Evolutionary conservation across 768 basidiomycete species (phyloP).

Genomic region (Xerocomellus intermedius): DNA sequence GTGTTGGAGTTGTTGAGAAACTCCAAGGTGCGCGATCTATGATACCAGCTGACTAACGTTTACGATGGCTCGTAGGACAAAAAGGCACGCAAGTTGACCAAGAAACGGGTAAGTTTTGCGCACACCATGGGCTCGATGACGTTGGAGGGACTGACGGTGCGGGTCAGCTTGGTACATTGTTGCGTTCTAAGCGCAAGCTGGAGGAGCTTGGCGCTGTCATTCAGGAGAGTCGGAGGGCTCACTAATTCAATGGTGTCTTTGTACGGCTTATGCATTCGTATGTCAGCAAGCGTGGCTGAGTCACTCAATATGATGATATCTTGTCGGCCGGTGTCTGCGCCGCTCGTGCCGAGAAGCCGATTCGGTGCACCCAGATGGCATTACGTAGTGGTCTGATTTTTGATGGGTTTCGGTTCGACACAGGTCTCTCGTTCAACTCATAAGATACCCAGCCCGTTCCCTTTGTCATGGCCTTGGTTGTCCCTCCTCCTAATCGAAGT

Average conservation of each 20-base stretch:
- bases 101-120: conserved; percentile 85
- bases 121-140: not conserved
- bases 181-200: conserved; percentile 98
- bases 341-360: conserved; percentile 24
- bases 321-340: not conserved
- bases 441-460: not conserved
- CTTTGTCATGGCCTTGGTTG: conserved; percentile 29
- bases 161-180: conserved; percentile 89
- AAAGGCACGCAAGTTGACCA: conserved; percentile 98
- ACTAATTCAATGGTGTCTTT: conserved; percentile 30
- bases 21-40: conserved; percentile 69
- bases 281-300: conserved; percentile 8
- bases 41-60: not conserved
- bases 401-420: conserved; percentile 12
- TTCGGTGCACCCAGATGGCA: not conserved
- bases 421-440: not conserved
- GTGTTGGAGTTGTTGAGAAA: conserved; percentile 98
- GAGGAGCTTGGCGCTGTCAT: conserved; percentile 93
- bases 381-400: conserved; percentile 27
- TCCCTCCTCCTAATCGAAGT: conserved; percentile 46
- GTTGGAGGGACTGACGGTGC: not conserved
- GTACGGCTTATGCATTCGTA: too few relatives aligned
- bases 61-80: conserved; percentile 66
- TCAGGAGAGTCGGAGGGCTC: conserved; percentile 85
- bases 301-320: conserved; percentile 1